Base-by-base conservation (phyloP, 768 basidiomycete species). In the Coprinellus aureogranulatus region DNA sequence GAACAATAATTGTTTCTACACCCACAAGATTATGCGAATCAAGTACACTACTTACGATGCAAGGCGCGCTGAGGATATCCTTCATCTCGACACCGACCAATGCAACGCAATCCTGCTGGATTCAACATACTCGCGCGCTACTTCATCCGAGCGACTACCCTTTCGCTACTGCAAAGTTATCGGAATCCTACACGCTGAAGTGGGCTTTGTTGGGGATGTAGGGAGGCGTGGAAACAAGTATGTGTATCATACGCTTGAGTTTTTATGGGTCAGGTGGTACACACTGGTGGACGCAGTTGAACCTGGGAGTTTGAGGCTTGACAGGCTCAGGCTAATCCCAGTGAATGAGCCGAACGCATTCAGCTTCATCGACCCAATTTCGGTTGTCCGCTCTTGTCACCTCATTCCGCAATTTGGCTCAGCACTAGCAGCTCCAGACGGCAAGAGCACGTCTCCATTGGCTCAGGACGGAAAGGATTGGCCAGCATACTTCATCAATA, bases 261-360 rank as follows among this genome's bases (percentile, higher is more conserved):
- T 52, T 22, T 22, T 52, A 4, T 52, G 51, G 51, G 31, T 52
- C 16, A 26, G 31, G 31, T 52, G 51, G 51, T 52, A 52, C 22
- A 11, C 4, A 22, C 4, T 31, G 18, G 10, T 52, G 28, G 28
- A 30, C 34, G 18, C 16, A 11, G 28, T 14, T 30, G 4, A 11
- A 16, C 28, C 30, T 14, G 23, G 37, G 18, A 4, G 4, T 4
- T 11, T 22, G 9, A 4, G 5, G 16, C 27, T 52, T 11, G 20
- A 26, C 26, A 4, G 11, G 18, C 27, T 44, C 8, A 8, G 8
- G 8, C 42, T 44, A 5, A 5, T 18, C 42, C 5, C 6, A 8
- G 18, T 23, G 9, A n/a, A 18, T n/a, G 16, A 18, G 42, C 8
- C 28, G 31, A 30, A 34, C 18, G 25, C 51, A 3, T 12, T 11